Conservation (phyloP, 257 asterid species). For the Penstemon barbatus region DNA sequence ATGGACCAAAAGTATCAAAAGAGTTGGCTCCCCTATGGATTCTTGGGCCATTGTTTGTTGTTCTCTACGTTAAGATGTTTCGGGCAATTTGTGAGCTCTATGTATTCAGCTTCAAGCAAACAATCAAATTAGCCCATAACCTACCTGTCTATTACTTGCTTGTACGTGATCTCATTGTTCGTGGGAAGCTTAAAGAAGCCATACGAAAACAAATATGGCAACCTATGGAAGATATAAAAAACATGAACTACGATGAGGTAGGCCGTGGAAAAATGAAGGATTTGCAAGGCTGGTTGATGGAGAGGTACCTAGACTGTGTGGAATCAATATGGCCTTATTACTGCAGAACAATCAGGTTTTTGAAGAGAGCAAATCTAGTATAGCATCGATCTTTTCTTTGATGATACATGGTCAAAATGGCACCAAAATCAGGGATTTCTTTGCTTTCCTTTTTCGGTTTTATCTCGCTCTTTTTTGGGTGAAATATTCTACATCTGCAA, state of each 20-base stretch:
- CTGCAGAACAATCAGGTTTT: constrained; percentile 62
- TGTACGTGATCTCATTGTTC: constrained; percentile 34
- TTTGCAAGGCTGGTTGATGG: constrained; percentile 46
- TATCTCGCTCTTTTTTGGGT: constrained; percentile 25
- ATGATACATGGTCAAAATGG: constrained; percentile 10
- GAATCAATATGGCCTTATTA: constrained; percentile 80
- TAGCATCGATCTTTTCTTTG: constrained; percentile 31
- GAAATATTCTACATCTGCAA: constrained; percentile 25
- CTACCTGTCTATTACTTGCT: constrained; percentile 44
- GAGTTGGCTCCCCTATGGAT: constrained; percentile 83
- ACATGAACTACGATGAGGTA: constrained; percentile 46
- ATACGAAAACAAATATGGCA: constrained; percentile 38
- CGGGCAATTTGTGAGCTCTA: constrained; percentile 55
- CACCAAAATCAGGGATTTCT: neutral
- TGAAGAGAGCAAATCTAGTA: constrained; percentile 77
- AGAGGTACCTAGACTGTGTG: constrained; percentile 61
- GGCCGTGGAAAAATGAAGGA: constrained; percentile 44
- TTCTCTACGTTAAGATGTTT: constrained; percentile 57
- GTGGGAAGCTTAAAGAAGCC: constrained; percentile 60
- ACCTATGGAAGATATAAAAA: constrained; percentile 47
- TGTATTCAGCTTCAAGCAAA: constrained; percentile 62
- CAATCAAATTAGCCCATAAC: constrained; percentile 49
- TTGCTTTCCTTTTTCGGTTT: constrained; percentile 7
- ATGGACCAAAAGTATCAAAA: constrained; percentile 66
- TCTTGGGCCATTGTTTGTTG: constrained; percentile 69